phyloP scores from a whole-genome alignment of 768 basidiomycete genomes.

The Mycena alexandri region DNA sequence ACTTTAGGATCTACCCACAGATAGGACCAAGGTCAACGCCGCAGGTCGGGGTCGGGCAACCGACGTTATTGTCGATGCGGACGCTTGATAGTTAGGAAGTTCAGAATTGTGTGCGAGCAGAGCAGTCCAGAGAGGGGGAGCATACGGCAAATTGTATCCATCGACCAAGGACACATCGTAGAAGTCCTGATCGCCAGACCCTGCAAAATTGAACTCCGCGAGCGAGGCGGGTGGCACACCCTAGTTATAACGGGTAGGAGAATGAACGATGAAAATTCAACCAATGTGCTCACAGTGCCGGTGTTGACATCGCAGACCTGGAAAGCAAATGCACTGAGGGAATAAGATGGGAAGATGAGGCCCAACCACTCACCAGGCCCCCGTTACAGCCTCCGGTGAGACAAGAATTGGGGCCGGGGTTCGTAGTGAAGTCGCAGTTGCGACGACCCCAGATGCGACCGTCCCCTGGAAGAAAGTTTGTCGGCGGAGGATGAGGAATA shows the following conservation, averaged over 20 bases:
- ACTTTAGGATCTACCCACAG: conserved; percentile 7
- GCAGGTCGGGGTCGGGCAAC: conserved; percentile 63
- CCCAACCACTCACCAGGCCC: conserved; percentile 56
- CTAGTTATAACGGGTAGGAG: no score
- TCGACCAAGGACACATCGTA: conserved; percentile 71
- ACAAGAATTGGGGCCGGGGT: conserved; percentile 71
- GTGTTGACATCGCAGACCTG: conserved; percentile 54
- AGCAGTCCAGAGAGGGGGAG: no score
- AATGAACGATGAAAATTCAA: no score
- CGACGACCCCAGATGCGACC: conserved; percentile 51
- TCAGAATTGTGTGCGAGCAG: no score
- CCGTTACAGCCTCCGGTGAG: conserved; percentile 78
- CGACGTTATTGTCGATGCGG: conserved; percentile 61
- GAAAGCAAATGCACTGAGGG: no score
- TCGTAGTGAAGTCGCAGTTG: conserved; percentile 70
- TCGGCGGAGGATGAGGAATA: no score
- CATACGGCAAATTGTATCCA: conserved; percentile 66
- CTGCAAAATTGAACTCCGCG: conserved; percentile 75
- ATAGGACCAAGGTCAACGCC: conserved; percentile 42
- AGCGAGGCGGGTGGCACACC: conserved; percentile 65
- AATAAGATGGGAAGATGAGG: no score
- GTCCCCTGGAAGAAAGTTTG: no score
- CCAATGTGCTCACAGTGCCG: neutral
- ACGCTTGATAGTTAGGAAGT: conserved; percentile 40
- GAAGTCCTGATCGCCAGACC: conserved; percentile 52